These are phyloP conservation scores for Aspergillus sp. DNA, from an alignment of 2,329 filamentous ascomycete species.

Conservation along the genomic window DNA sequence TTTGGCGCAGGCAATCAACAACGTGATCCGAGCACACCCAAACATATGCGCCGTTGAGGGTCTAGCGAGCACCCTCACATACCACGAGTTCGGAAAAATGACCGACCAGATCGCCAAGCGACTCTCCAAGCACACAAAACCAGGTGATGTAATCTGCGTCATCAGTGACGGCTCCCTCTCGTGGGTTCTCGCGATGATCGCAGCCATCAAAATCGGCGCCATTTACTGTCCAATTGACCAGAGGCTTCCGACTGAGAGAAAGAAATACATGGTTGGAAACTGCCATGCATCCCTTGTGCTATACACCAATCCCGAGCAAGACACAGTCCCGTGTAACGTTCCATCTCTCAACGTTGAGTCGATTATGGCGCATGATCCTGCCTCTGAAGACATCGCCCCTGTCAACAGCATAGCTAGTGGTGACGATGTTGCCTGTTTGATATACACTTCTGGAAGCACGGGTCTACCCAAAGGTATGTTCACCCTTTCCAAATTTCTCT, in stretches of 20 bases:
- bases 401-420: not conserved
- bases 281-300: not conserved
- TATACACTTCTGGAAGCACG: slow-evolving; percentile 45
- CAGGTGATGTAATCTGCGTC: slow-evolving; percentile 7
- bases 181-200: slow-evolving; percentile 12
- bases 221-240: slow-evolving; percentile 24
- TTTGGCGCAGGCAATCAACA: not conserved
- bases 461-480: slow-evolving; percentile 25
- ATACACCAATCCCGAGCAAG: not conserved
- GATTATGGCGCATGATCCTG: not conserved
- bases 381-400: not conserved
- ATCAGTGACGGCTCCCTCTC: slow-evolving; percentile 18
- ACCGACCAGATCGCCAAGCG: slow-evolving; percentile 4
- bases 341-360: not conserved
- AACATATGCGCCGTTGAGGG: not conserved
- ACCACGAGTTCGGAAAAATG: slow-evolving; percentile 1
- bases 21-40: not conserved
- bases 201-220: slow-evolving; percentile 5
- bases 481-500: slow-evolving; percentile 38
- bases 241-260: not conserved
- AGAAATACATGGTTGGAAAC: not conserved
- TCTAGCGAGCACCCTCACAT: slow-evolving; percentile 1
- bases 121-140: slow-evolving; percentile 1
- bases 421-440: slow-evolving; percentile 36
- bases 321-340: not conserved